These are phyloP conservation scores for Asterophora lycoperdoides DNA, from an alignment of 768 basidiomycete species.

Conservation along the genomic window DNA sequence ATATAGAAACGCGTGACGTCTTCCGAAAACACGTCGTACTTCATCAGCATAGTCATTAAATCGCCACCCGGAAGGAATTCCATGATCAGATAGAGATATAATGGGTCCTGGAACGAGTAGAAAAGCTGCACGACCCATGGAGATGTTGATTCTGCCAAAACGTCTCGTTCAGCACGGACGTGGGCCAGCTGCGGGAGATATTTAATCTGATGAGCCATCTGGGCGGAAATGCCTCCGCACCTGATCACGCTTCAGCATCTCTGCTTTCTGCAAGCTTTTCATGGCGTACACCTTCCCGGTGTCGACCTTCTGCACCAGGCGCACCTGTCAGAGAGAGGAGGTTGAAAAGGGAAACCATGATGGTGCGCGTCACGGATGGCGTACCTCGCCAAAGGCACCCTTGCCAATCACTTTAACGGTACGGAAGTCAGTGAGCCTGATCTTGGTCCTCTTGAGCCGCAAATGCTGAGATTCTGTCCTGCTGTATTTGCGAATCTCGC, in stretches of 20 bases:
- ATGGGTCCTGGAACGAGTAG: conserved; percentile 96
- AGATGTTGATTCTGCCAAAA: conserved; percentile 93
- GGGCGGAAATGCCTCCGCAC: conserved; percentile 37
- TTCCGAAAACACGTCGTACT: conserved; percentile 98
- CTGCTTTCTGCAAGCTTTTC: conserved; percentile 97
- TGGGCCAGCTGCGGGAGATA: conserved; percentile 73
- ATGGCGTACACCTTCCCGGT: conserved; percentile 99
- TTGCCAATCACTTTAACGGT: conserved; percentile 99
- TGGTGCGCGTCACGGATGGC: conserved; percentile 15
- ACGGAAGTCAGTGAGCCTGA: conserved; percentile 88
- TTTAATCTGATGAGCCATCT: not conserved
- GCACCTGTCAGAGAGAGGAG: conserved; percentile 49
- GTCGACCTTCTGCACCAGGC: conserved; percentile 94
- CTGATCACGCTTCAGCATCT: conserved; percentile 99
- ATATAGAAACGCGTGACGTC: conserved; percentile 99
- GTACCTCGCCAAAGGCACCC: conserved; percentile 95
- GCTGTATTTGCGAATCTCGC: conserved; percentile 83
- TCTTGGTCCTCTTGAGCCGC: conserved; percentile 88
- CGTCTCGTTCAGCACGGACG: conserved; percentile 94
- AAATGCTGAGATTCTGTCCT: conserved; percentile 87
- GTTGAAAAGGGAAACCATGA: conserved; percentile 8
- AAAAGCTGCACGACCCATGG: conserved; percentile 97
- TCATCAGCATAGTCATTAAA: conserved; percentile 99
- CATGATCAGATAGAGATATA: conserved; percentile 98
- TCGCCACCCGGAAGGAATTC: conserved; percentile 85